A percentile compares a stretch with the other conserved stretches of the same genome.
Conservation (phyloP, 1,284 basidiomycete genomes). For the Cryptococcus sp. region DNA sequence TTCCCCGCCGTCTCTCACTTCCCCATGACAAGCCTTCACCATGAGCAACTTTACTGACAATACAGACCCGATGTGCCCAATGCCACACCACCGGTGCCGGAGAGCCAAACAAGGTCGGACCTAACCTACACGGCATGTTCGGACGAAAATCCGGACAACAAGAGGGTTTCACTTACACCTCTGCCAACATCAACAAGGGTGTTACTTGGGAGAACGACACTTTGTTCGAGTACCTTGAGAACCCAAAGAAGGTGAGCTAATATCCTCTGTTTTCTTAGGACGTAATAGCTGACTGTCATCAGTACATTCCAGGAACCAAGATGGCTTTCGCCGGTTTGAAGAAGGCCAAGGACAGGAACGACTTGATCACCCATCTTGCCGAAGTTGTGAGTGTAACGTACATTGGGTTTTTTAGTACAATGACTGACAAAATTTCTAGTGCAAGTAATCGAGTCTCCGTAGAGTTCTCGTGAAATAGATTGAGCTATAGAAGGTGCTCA, state of each 20-base stretch:
- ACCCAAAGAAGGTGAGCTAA: slow-evolving; percentile 73
- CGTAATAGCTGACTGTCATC: neutral
- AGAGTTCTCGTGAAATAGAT: too few species aligned
- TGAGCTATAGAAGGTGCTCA: too few species aligned
- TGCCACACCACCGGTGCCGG: slow-evolving; percentile 88
- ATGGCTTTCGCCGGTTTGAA: slow-evolving; percentile 97
- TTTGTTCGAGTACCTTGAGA: slow-evolving; percentile 56
- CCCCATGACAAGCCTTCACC: neutral
- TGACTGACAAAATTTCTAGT: neutral
- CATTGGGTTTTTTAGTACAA: neutral
- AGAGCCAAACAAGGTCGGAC: slow-evolving; percentile 69
- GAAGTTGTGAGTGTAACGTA: slow-evolving; percentile 28
- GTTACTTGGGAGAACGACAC: slow-evolving; percentile 61
- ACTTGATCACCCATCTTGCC: slow-evolving; percentile 55
- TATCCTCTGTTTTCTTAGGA: neutral
- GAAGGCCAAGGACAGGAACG: slow-evolving; percentile 93
- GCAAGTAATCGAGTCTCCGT: neutral
- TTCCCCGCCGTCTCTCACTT: neutral
- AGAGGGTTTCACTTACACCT: slow-evolving; percentile 84
- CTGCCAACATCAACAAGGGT: slow-evolving; percentile 95
- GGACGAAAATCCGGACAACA: slow-evolving; percentile 88
- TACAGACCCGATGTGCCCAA: slow-evolving; percentile 84
- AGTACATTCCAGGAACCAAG: slow-evolving; percentile 88
- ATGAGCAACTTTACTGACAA: neutral
- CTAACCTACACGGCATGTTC: slow-evolving; percentile 83